Evolutionary conservation across 225 moss, liverwort and hornwort genomes (phyloP).

Genomic region (Pseudisothecium myosuroides): DNA sequence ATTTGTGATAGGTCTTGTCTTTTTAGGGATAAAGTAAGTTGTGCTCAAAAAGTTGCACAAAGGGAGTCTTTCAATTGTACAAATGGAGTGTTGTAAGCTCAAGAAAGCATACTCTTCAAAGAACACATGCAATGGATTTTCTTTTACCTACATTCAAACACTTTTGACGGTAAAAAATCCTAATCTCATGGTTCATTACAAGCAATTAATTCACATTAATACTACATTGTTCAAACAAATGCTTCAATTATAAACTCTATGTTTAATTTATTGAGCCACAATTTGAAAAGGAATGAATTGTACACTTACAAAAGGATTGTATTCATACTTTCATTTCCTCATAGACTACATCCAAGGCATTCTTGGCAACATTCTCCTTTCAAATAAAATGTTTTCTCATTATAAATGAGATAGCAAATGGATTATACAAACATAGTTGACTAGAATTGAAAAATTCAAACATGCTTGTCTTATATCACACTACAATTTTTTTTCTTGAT

Average conservation of each 20-base stretch:
- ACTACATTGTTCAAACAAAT: background rate
- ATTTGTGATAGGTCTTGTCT: fast-evolving
- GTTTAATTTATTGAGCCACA: background rate
- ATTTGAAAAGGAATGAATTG: too few relatives aligned
- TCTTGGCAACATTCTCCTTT: too few relatives aligned
- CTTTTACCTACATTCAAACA: background rate
- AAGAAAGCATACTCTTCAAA: background rate
- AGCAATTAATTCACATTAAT: background rate
- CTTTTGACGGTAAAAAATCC: background rate
- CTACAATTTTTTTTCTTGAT: too few relatives aligned
- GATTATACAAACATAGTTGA: background rate
- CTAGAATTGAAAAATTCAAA: too few relatives aligned
- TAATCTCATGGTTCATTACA: background rate
- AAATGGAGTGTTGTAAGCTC: too few relatives aligned
- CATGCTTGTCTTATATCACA: too few relatives aligned
- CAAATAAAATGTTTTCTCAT: background rate
- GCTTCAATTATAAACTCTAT: background rate
- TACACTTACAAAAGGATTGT: background rate
- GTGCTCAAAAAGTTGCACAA: fast-evolving
- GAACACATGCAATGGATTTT: background rate
- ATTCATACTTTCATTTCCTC: background rate
- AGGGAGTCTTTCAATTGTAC: background rate
- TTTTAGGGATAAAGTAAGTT: background rate
- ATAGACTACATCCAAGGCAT: background rate
- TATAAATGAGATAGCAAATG: background rate